A percentile compares a stretch with the other conserved stretches of the same genome.
Evolutionary conservation across 2,329 filamentous ascomycete species (phyloP).

Genomic region (Sarocladium kiliense): DNA sequence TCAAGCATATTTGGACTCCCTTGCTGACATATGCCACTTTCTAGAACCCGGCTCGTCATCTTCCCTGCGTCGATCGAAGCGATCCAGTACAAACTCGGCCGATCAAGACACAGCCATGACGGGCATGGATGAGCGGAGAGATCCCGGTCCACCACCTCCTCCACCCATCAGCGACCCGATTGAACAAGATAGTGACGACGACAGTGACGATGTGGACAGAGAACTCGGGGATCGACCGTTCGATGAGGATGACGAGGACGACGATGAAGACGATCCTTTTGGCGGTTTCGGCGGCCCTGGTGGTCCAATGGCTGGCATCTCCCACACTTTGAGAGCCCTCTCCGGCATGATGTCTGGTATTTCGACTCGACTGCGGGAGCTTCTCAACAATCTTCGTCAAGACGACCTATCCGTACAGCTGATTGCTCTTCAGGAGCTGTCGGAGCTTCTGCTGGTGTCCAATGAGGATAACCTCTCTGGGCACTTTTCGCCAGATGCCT

Average conservation of each 20-base stretch:
- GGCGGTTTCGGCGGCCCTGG: conserved; percentile 63
- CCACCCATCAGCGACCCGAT: conserved; percentile 28
- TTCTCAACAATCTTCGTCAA: conserved; percentile 68
- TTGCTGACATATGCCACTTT: conserved; percentile 8
- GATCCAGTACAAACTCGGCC: conserved; percentile 42
- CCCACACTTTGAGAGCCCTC: conserved; percentile 77
- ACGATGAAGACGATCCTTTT: conserved; percentile 57
- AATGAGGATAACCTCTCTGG: conserved; percentile 96
- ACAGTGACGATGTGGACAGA: conserved; percentile 15
- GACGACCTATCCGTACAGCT: conserved; percentile 88
- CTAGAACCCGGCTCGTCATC: conserved; percentile 31
- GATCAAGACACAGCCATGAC: conserved; percentile 68
- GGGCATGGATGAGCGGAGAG: conserved; percentile 55
- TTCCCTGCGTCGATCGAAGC: conserved; percentile 45
- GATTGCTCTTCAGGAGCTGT: conserved; percentile 87
- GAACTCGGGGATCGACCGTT: not conserved
- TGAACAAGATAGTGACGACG: conserved; percentile 11
- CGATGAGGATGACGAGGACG: conserved; percentile 22
- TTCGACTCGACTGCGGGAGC: conserved; percentile 71
- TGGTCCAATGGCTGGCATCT: conserved; percentile 60
- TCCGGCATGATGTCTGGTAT: conserved; percentile 90
- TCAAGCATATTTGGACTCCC: too few species aligned
- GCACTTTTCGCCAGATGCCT: conserved; percentile 89
- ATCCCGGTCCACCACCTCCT: conserved; percentile 35
- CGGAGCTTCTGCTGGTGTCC: conserved; percentile 86